A percentile compares a stretch with the other conserved stretches of the same genome.
Evolutionary conservation across 2,329 filamentous ascomycete genomes (phyloP).

Genomic region (Cadophora sp.): DNA sequence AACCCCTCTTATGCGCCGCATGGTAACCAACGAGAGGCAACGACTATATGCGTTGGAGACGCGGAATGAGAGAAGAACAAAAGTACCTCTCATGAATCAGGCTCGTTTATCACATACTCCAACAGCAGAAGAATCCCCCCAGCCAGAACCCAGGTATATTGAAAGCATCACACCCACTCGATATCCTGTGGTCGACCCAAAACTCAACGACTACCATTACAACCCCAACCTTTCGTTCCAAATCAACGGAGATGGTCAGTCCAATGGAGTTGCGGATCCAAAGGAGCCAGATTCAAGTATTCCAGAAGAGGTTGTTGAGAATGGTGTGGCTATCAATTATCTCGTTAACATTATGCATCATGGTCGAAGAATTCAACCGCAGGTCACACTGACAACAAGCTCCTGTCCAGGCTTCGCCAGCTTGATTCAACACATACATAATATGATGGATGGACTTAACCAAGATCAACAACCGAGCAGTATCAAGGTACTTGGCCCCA

Average conservation of each 20-base stretch:
- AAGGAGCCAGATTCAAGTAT: slow-evolving; percentile 6
- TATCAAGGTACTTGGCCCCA: slow-evolving; percentile 38
- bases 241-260: neutral
- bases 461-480: slow-evolving; percentile 25
- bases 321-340: slow-evolving; percentile 26
- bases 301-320: neutral
- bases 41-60: slow-evolving; percentile 40
- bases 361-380: slow-evolving; percentile 34
- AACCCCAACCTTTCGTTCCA: slow-evolving; percentile 16
- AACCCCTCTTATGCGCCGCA: slow-evolving; percentile 43
- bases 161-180: slow-evolving; percentile 1
- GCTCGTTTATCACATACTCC: slow-evolving; percentile 14
- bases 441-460: slow-evolving; percentile 25
- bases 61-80: slow-evolving; percentile 31
- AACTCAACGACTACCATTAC: slow-evolving; percentile 29
- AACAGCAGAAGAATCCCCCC: neutral
- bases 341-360: slow-evolving; percentile 40
- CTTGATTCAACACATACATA: slow-evolving; percentile 38
- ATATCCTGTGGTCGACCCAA: slow-evolving; percentile 23
- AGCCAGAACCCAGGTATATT: neutral
- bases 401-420: slow-evolving; percentile 39
- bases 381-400: slow-evolving; percentile 30
- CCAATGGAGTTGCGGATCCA: neutral
- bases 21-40: slow-evolving; percentile 47
- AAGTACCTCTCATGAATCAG: slow-evolving; percentile 7